These are phyloP conservation scores for Marchantia paleacea DNA, from an alignment of 225 moss, liverwort and hornwort species.

Conservation along the genomic window DNA sequence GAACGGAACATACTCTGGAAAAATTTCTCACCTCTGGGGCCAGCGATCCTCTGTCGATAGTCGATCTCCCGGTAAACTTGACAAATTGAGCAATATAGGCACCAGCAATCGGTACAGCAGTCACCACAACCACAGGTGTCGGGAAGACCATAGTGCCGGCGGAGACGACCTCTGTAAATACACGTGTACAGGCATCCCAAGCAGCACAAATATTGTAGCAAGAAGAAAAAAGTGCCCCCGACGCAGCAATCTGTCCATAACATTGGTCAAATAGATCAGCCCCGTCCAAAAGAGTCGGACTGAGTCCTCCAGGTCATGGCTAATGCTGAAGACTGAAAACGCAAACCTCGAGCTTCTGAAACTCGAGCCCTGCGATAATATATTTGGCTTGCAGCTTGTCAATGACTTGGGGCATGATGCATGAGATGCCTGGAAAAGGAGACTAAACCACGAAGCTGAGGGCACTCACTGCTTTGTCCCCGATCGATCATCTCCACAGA, in stretches of 20 bases:
- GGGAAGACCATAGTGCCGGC: conserved; percentile 44
- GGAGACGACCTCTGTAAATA: conserved; percentile 42
- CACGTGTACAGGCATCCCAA: conserved; percentile 50
- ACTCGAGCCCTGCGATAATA: not conserved
- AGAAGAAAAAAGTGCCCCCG: conserved; percentile 33
- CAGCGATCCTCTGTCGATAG: conserved; percentile 17
- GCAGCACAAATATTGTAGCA: conserved; percentile 25
- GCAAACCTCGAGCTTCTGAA: too few species aligned
- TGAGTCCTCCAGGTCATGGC: not conserved
- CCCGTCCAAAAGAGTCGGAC: not conserved
- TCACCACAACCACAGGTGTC: conserved; percentile 41
- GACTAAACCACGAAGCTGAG: not conserved
- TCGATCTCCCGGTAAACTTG: conserved; percentile 55
- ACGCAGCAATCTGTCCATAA: conserved; percentile 35
- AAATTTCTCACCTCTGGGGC: too few species aligned
- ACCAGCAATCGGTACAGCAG: conserved; percentile 43
- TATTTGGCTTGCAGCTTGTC: not conserved
- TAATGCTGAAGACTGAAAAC: not conserved
- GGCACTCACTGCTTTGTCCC: conserved; percentile 26
- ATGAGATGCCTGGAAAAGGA: not conserved
- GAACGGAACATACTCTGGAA: too few species aligned
- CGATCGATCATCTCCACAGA: conserved; percentile 21
- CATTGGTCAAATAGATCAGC: not conserved
- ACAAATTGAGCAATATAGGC: conserved; percentile 43
- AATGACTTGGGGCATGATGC: not conserved